Base-by-base conservation (phyloP, 176 grass and related monocot species). In the Carex pumila region DNA sequence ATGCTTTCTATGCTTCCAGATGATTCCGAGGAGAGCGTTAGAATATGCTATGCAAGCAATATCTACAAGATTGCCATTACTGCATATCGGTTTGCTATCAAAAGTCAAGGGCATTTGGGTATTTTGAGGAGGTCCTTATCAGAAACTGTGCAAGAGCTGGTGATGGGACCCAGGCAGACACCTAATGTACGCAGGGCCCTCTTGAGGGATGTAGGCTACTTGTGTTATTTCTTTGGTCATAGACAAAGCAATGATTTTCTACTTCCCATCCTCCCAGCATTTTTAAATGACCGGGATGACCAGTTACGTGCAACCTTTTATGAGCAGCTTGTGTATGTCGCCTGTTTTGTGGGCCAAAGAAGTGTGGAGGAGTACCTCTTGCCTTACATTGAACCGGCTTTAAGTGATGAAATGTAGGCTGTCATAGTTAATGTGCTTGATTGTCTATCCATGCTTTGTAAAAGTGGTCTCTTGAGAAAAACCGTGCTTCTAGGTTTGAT, bases 341-440 rank as follows among this genome's bases (percentile, higher is more conserved):
- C 91, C 86, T 98, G 92, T 88, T 98, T 98, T 93, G 92, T 98
- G 87, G 96, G 96, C 73, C 87, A 90, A 90, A 86, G 81, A 84
- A 98, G 96, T 79, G 96, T 98, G 3, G 96, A 98, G 85, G 96
- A 98, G 65, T 98, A 98, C 75, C 92, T 98, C 59, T 88, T 98
- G 76, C 96, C 96, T 71, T 98, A 98, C 81, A 92, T 98, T 85
- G 96, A 98, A 81, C 96, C 91, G 71, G 96, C 91, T 67, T 87
- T 98, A 86, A 89, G 86, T 86, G 89, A 98, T 84, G 87, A 86
- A 65, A 90, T 90, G 88, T 93, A 95, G 83, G 91, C 88, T 80
- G 93, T 98, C 60, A 89, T 98, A 81, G 93, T 93, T 30, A 95
- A 93, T 76, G 91, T 87, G 76, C 85, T 98, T 70, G 91, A 98